Percentiles rank a stretch among this genome's conserved stretches.
Conservation (phyloP, 2,329 filamentous ascomycete species). For the Sphaceloma murrayae region DNA sequence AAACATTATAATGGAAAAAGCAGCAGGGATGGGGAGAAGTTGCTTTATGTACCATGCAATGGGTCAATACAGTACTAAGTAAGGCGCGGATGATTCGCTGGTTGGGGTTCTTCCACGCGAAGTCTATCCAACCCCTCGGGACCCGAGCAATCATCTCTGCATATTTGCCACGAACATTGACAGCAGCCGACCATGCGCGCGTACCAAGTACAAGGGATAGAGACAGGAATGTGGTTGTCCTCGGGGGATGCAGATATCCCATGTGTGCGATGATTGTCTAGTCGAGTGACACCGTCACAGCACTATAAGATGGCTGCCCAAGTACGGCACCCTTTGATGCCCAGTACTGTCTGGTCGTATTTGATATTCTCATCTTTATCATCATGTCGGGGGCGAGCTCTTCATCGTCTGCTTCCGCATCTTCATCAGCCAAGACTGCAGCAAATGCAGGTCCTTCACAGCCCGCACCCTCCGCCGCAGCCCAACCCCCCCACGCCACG, state of each 20-base stretch:
- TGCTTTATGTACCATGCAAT: constrained; percentile 2
- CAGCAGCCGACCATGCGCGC: not conserved
- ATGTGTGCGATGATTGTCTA: too few relatives aligned
- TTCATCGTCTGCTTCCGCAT: not conserved
- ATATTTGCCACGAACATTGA: not conserved
- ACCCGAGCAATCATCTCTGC: constrained; percentile 5
- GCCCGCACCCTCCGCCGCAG: constrained; percentile 3
- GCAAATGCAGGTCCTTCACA: constrained; percentile 1
- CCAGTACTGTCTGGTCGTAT: too few relatives aligned
- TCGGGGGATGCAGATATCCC: not conserved
- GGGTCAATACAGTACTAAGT: too few relatives aligned
- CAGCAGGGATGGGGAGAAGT: not conserved
- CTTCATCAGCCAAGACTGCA: constrained; percentile 1
- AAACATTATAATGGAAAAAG: not conserved
- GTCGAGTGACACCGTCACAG: not conserved
- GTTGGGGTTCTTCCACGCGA: constrained; percentile 4
- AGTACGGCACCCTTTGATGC: not conserved
- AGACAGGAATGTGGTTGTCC: not conserved
- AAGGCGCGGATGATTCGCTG: constrained; percentile 7
- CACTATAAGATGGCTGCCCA: constrained; percentile 11
- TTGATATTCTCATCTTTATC: not conserved
- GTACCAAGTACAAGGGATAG: constrained; percentile 5
- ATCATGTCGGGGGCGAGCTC: constrained; percentile 1
- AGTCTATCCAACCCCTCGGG: not conserved
- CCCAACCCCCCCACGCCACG: not conserved